Evolutionary conservation across 805 yeast genomes (phyloP).

Genomic region (Kuraishia piskuri): DNA sequence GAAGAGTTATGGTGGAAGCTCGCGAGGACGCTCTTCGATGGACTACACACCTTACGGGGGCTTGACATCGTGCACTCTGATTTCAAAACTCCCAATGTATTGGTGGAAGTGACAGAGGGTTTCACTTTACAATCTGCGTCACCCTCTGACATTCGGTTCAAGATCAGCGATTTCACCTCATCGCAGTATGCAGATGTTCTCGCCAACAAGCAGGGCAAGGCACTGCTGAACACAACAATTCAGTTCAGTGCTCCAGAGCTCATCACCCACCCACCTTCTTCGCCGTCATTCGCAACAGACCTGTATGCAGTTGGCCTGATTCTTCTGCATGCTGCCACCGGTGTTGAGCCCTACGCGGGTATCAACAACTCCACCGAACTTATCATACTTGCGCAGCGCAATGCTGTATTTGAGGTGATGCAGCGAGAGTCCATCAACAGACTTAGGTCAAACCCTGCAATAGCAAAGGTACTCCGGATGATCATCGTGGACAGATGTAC

Average conservation of each 20-base stretch:
- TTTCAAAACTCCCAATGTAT: slow-evolving; percentile 20
- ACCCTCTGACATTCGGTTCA: slow-evolving; percentile 17
- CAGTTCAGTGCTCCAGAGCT: slow-evolving; percentile 42
- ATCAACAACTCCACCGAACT: slow-evolving; percentile 21
- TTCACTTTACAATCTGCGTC: not conserved
- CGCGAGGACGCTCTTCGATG: slow-evolving; percentile 16
- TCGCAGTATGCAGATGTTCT: slow-evolving; percentile 15
- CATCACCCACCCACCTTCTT: slow-evolving; percentile 13
- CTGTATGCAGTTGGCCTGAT: slow-evolving; percentile 38
- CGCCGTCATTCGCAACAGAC: slow-evolving; percentile 31
- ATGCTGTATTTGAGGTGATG: slow-evolving; percentile 23
- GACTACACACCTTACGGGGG: slow-evolving; percentile 16
- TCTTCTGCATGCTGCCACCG: slow-evolving; percentile 35
- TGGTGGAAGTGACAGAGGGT: not conserved
- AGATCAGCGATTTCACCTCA: slow-evolving; percentile 41
- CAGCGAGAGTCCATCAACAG: slow-evolving; percentile 16
- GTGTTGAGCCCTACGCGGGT: slow-evolving; percentile 32
- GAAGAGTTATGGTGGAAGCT: slow-evolving; percentile 23
- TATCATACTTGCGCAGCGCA: slow-evolving; percentile 23
- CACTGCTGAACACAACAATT: slow-evolving; percentile 25
- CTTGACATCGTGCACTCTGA: slow-evolving; percentile 36
- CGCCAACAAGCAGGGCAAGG: slow-evolving; percentile 10
- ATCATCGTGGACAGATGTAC: slow-evolving; percentile 20
- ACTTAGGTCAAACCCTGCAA: slow-evolving; percentile 12
- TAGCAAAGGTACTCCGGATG: slow-evolving; percentile 14